These are phyloP conservation scores for Nematodospora valgi DNA, from an alignment of 805 yeast species.

Conservation along the genomic window DNA sequence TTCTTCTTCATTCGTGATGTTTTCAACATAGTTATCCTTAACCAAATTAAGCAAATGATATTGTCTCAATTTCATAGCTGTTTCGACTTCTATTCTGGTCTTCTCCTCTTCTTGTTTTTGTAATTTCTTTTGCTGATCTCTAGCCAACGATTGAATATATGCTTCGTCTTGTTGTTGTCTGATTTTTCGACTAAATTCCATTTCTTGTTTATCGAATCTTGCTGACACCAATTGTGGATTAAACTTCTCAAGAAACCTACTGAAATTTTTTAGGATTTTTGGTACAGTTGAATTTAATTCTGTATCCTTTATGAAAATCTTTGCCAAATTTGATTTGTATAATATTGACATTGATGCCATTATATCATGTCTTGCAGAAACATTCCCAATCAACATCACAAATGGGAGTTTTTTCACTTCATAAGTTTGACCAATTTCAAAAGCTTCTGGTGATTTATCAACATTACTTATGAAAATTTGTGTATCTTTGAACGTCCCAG, in stretches of 20 bases:
- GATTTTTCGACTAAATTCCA: slow-evolving; percentile 34
- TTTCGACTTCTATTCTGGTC: slow-evolving; percentile 14
- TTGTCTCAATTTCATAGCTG: slow-evolving; percentile 9
- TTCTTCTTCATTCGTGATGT: not conserved
- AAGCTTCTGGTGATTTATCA: slow-evolving; percentile 32
- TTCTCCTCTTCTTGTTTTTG: slow-evolving; percentile 29
- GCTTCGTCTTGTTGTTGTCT: slow-evolving; percentile 44
- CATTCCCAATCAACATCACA: slow-evolving; percentile 35
- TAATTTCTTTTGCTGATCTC: slow-evolving; percentile 53
- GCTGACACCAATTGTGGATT: slow-evolving; percentile 38
- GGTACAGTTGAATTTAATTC: slow-evolving; percentile 20
- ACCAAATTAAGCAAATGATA: slow-evolving; percentile 5
- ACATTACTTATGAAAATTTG: slow-evolving; percentile 29
- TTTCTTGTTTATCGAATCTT: slow-evolving; percentile 37
- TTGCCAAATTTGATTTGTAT: slow-evolving; percentile 27
- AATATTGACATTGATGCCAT: slow-evolving; percentile 39
- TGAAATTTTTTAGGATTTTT: slow-evolving; percentile 22
- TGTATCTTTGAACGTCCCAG: slow-evolving; percentile 27
- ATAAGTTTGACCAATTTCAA: slow-evolving; percentile 34
- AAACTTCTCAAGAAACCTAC: slow-evolving; percentile 24
- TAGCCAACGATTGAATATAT: slow-evolving; percentile 37
- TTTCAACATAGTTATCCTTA: slow-evolving; percentile 2
- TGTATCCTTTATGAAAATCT: slow-evolving; percentile 14
- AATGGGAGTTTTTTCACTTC: slow-evolving; percentile 30
- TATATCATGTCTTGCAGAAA: slow-evolving; percentile 29